phyloP scores from a whole-genome alignment of 2,329 filamentous ascomycete species.

The Celoporthe dispersa region DNA sequence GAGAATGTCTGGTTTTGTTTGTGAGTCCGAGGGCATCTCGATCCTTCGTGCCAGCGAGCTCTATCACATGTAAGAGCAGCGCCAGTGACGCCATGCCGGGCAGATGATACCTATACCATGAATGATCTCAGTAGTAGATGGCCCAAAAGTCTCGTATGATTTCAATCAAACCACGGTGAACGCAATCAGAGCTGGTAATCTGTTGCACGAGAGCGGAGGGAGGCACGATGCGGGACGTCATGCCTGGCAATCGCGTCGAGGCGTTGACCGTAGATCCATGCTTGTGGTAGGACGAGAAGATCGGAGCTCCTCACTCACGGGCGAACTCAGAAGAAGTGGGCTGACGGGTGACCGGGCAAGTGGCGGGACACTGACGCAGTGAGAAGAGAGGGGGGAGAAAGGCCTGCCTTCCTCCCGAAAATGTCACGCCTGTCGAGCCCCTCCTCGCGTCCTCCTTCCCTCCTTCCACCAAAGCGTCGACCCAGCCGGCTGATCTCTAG shows the following conservation, averaged over 20 bases:
- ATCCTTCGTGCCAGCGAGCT: background rate
- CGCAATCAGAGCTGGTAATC: background rate
- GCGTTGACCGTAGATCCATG: background rate
- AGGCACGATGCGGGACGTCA: background rate
- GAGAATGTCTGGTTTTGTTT: background rate
- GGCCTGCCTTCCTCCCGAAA: background rate
- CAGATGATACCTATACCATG: background rate
- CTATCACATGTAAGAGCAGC: background rate
- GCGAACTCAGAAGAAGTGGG: background rate
- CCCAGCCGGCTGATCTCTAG: background rate
- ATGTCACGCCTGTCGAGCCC: background rate
- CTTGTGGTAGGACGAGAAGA: background rate
- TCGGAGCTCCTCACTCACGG: background rate
- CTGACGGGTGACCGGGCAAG: background rate
- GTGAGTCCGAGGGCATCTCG: background rate
- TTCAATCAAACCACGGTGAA: background rate
- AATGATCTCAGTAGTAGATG: background rate
- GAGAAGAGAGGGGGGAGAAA: background rate
- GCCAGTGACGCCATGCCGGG: conserved; percentile 1
- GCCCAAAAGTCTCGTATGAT: background rate
- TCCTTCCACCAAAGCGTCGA: background rate
- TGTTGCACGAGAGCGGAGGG: background rate
- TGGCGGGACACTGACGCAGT: background rate
- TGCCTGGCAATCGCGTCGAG: background rate
- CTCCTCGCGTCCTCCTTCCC: background rate